Percentiles rank a stretch among this genome's conserved stretches.
These are phyloP conservation scores for Botrytis pseudocinerea DNA, from an alignment of 2,329 filamentous ascomycete species.

Conservation along the genomic window DNA sequence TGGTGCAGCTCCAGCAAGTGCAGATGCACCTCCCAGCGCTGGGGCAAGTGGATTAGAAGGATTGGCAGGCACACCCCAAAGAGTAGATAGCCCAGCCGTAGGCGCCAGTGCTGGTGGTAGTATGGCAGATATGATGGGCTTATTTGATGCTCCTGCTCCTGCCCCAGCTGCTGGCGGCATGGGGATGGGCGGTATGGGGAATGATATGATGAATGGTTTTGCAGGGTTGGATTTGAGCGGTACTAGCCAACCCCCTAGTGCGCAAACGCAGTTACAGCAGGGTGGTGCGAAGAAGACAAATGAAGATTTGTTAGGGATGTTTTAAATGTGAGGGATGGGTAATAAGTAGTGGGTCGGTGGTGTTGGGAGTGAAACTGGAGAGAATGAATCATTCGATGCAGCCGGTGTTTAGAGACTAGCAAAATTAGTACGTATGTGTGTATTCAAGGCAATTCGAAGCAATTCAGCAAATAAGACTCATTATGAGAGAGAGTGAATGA, in stretches of 20 bases:
- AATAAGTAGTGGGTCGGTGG: neutral
- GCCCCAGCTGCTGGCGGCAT: constrained; percentile 34
- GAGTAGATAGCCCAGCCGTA: constrained; percentile 62
- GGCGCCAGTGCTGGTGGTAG: constrained; percentile 50
- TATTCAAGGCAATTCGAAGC: constrained; percentile 1
- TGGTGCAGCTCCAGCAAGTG: constrained; percentile 85
- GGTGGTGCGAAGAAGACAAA: constrained; percentile 50
- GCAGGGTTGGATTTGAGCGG: constrained; percentile 74
- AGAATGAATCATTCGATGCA: neutral
- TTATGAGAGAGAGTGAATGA: neutral
- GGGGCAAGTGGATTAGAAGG: constrained; percentile 54
- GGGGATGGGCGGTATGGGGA: constrained; percentile 27
- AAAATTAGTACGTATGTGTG: constrained; percentile 19
- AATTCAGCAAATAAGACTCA: neutral
- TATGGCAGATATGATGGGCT: constrained; percentile 78
- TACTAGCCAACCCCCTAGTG: constrained; percentile 62
- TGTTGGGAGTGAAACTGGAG: neutral
- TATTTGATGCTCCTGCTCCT: constrained; percentile 52
- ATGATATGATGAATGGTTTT: constrained; percentile 71
- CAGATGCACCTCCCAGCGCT: constrained; percentile 62
- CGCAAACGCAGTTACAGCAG: constrained; percentile 56
- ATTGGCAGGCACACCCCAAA: constrained; percentile 64
- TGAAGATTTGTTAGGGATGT: constrained; percentile 61
- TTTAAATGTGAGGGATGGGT: constrained; percentile 42
- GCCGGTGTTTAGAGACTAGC: neutral